Percentiles rank a stretch among this genome's conserved stretches.
phyloP scores from a whole-genome alignment of 2,329 filamentous ascomycete genomes.

The Hypoxylon sp. region DNA sequence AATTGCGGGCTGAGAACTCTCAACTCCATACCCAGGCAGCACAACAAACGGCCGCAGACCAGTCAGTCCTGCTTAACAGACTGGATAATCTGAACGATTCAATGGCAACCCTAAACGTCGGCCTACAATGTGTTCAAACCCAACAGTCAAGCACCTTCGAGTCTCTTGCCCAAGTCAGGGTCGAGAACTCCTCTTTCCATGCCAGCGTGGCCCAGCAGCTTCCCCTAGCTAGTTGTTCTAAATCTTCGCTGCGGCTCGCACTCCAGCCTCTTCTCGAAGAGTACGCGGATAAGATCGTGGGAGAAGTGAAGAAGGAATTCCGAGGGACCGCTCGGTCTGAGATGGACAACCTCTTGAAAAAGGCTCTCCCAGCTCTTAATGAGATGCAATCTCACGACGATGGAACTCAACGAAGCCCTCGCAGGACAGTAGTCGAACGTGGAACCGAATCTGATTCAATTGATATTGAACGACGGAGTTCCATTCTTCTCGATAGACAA shows the following conservation, averaged over 20 bases:
- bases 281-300: conserved; percentile 31
- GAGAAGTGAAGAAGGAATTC: conserved; percentile 30
- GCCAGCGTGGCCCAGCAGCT: conserved; percentile 20
- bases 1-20: conserved; percentile 24
- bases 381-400: conserved; percentile 18
- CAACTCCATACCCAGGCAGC: conserved; percentile 21
- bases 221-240: conserved; percentile 7
- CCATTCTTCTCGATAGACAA: not conserved
- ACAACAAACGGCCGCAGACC: conserved; percentile 1
- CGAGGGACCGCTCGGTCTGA: conserved; percentile 24
- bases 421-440: not conserved
- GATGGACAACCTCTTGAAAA: conserved; percentile 14
- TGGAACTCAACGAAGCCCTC: not conserved
- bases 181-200: conserved; percentile 23
- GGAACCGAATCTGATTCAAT: too few relatives aligned
- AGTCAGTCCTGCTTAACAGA: not conserved
- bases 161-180: conserved; percentile 23
- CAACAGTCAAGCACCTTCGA: conserved; percentile 23
- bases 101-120: conserved; percentile 5
- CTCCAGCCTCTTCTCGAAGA: conserved; percentile 36
- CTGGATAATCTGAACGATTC: conserved; percentile 12
- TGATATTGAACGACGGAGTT: not conserved
- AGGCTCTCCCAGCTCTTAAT: not conserved
- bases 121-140: conserved; percentile 9
- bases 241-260: conserved; percentile 19